A percentile compares a stretch with the other conserved stretches of the same genome.
Conservation (phyloP, 2,329 filamentous ascomycete species). For the Colletotrichum lini region DNA sequence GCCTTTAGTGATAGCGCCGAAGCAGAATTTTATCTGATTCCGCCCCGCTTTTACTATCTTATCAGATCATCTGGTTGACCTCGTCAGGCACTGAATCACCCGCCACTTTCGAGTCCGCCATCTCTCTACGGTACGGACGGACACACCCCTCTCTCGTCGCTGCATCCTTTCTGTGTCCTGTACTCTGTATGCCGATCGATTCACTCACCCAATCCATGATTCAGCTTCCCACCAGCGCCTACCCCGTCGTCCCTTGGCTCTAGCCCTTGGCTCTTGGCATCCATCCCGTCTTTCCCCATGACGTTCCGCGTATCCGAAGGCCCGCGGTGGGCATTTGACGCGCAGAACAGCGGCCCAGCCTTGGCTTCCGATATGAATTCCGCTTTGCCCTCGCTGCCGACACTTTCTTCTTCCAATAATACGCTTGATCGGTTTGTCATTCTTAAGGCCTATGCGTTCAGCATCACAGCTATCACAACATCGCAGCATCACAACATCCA, state of each 20-base stretch:
- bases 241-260: neutral
- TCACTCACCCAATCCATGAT: neutral
- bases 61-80: conserved; percentile 40
- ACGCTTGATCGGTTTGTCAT: too few relatives aligned
- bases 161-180: too few relatives aligned
- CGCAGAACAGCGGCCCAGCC: neutral
- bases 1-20: conserved; percentile 14
- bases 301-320: neutral
- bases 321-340: neutral
- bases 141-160: too few relatives aligned
- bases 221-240: too few relatives aligned
- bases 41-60: conserved; percentile 39
- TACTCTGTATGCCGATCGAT: too few relatives aligned
- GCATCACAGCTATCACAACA: too few relatives aligned
- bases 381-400: neutral
- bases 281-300: neutral
- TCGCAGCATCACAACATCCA: too few relatives aligned
- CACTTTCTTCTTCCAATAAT: neutral
- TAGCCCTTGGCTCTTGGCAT: neutral
- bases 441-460: too few relatives aligned
- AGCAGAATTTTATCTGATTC: conserved; percentile 38
- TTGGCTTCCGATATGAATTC: neutral
- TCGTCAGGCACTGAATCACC: neutral
- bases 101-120: neutral
- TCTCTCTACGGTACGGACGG: too few relatives aligned